phyloP scores from a whole-genome alignment of 1,139 yeast species.

The Magnusiomyces paraingens region DNA sequence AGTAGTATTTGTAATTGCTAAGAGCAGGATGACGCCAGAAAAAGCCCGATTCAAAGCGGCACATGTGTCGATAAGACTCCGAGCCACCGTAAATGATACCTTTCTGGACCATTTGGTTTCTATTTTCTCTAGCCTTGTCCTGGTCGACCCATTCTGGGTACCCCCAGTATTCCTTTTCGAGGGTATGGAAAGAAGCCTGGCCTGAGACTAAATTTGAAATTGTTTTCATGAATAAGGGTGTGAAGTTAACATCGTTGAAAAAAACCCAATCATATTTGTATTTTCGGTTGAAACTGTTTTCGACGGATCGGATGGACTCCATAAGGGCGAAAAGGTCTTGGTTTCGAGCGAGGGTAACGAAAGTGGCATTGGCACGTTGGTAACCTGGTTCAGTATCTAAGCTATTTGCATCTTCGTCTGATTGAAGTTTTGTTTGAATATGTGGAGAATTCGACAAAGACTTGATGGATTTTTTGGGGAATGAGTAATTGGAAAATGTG shows the following conservation, averaged over 20 bases:
- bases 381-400: not conserved
- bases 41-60: constrained; percentile 75
- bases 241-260: constrained; percentile 63
- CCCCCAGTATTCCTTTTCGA: constrained; percentile 67
- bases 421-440: too few species aligned
- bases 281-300: constrained; percentile 56
- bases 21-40: constrained; percentile 71
- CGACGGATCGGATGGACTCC: constrained; percentile 60
- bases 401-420: too few species aligned
- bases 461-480: too few species aligned
- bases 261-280: constrained; percentile 78
- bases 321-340: constrained; percentile 58
- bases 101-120: constrained; percentile 50
- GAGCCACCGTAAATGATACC: constrained; percentile 71
- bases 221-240: constrained; percentile 45
- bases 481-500: too few species aligned
- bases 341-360: constrained; percentile 68
- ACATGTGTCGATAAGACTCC: constrained; percentile 74
- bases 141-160: constrained; percentile 46
- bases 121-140: constrained; percentile 40
- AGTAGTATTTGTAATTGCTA: constrained; percentile 68
- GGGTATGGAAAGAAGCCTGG: constrained; percentile 61
- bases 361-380: constrained; percentile 47
- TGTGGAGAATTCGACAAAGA: too few species aligned
- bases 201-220: constrained; percentile 87